Evolutionary conservation across 116 monocot genomes (phyloP).

Genomic region (Posidonia oceanica): DNA sequence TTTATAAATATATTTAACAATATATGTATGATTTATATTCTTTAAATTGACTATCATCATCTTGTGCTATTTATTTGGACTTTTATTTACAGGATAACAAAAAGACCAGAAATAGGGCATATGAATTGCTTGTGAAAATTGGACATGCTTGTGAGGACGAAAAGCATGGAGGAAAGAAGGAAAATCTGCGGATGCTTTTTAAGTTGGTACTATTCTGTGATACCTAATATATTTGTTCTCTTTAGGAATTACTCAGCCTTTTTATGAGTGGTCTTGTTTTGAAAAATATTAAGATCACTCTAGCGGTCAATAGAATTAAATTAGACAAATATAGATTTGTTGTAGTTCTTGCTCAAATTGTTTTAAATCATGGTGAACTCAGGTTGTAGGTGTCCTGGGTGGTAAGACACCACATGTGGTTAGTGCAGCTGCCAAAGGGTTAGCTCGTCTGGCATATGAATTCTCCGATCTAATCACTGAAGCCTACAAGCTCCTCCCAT

Average conservation of each 20-base stretch:
- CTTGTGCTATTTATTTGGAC: conserved; percentile 4
- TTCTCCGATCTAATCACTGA: conserved; percentile 86
- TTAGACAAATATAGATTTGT: neutral
- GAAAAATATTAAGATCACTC: neutral
- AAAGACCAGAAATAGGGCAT: conserved; percentile 91
- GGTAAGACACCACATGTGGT: conserved; percentile 79
- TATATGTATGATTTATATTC: too few species aligned
- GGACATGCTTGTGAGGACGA: conserved; percentile 85
- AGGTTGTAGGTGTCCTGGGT: conserved; percentile 72
- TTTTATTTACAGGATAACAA: conserved; percentile 48
- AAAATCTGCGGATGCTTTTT: conserved; percentile 60
- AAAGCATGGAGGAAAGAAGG: conserved; percentile 50
- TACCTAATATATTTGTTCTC: neutral
- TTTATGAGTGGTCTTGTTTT: neutral
- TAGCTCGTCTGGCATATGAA: conserved; percentile 91
- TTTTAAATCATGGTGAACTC: conserved; percentile 6
- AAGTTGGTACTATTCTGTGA: conserved; percentile 46
- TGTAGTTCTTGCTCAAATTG: neutral
- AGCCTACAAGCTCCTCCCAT: conserved; percentile 84
- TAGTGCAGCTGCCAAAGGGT: conserved; percentile 84
- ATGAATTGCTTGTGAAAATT: conserved; percentile 84
- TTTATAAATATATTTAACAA: too few species aligned
- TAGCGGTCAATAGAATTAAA: neutral
- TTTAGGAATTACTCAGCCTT: neutral
- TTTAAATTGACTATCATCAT: neutral